Evolutionary conservation across 2,329 filamentous ascomycete species (phyloP).

Genomic region (Aspergillus sp.): DNA sequence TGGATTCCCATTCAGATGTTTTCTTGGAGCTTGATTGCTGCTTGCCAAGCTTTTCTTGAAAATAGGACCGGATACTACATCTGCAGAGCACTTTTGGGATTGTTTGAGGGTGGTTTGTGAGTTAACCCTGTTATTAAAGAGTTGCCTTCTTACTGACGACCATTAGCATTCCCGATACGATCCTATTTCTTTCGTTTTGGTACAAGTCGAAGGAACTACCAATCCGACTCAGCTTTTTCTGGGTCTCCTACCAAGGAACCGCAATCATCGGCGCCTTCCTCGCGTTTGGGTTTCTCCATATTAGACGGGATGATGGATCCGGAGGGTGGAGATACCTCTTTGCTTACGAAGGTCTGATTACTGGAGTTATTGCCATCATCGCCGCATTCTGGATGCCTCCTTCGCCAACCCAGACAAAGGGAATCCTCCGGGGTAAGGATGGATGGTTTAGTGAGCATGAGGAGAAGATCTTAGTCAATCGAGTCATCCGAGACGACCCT

Average conservation of each 20-base stretch:
- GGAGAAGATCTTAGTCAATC: conserved; percentile 69
- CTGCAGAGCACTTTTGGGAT: conserved; percentile 49
- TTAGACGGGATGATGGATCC: conserved; percentile 34
- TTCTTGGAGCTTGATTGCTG: conserved; percentile 56
- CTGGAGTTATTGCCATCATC: conserved; percentile 54
- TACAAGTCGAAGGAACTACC: conserved; percentile 72
- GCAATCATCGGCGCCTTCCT: conserved; percentile 49
- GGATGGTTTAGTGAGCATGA: conserved; percentile 69
- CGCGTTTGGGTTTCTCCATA: conserved; percentile 45
- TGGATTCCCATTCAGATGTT: conserved; percentile 62
- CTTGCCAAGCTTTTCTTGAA: conserved; percentile 51
- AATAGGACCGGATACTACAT: conserved; percentile 45
- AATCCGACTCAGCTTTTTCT: conserved; percentile 67
- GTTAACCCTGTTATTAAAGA: conserved; percentile 42
- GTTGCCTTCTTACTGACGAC: conserved; percentile 3
- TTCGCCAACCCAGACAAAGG: conserved; percentile 66
- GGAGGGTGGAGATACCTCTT: conserved; percentile 48
- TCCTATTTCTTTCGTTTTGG: conserved; percentile 68
- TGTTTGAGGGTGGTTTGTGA: conserved; percentile 58
- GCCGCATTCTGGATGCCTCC: conserved; percentile 62
- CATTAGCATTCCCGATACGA: conserved; percentile 42
- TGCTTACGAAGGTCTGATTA: conserved; percentile 48
- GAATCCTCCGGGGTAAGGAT: conserved; percentile 58
- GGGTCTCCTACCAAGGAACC: conserved; percentile 60
- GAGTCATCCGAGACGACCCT: conserved; percentile 56